Percentiles rank a stretch among this genome's conserved stretches.
These are phyloP conservation scores for Coniella lustricola DNA, from an alignment of 2,329 filamentous ascomycete species.

Conservation along the genomic window DNA sequence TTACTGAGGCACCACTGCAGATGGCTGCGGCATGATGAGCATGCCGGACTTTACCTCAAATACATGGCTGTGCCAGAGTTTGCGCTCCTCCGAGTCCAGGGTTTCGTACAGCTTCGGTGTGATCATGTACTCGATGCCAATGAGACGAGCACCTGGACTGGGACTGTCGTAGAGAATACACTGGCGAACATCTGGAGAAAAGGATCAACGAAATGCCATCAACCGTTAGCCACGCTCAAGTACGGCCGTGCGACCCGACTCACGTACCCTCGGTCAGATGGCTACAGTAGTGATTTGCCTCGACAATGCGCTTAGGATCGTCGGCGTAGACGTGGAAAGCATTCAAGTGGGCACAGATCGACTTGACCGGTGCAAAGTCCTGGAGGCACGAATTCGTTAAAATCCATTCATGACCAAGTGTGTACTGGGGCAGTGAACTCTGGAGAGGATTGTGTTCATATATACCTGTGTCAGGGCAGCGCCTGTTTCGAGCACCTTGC, in stretches of 20 bases:
- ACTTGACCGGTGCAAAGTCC: slow-evolving; percentile 64
- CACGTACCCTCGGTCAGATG: slow-evolving; percentile 56
- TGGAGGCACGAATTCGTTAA: slow-evolving; percentile 22
- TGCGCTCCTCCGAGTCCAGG: slow-evolving; percentile 59
- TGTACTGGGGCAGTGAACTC: too few species aligned
- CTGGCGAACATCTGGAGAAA: slow-evolving; percentile 60
- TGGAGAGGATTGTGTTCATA: not conserved
- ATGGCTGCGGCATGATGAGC: slow-evolving; percentile 66
- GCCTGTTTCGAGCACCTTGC: slow-evolving; percentile 54
- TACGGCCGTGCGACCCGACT: not conserved
- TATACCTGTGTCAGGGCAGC: slow-evolving; percentile 50
- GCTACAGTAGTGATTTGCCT: slow-evolving; percentile 79
- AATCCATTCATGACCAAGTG: not conserved
- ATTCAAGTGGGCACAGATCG: slow-evolving; percentile 76
- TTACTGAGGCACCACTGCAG: slow-evolving; percentile 39
- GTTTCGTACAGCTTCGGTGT: slow-evolving; percentile 60
- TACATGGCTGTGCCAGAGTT: slow-evolving; percentile 70
- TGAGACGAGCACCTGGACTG: slow-evolving; percentile 59
- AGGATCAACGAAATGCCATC: too few species aligned
- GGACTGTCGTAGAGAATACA: slow-evolving; percentile 78
- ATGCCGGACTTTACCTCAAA: slow-evolving; percentile 74
- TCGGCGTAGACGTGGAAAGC: slow-evolving; percentile 81
- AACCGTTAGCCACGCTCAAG: too few species aligned
- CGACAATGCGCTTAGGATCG: slow-evolving; percentile 61
- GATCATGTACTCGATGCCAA: slow-evolving; percentile 87